These are phyloP conservation scores for Lathyrus tuberosus DNA, from an alignment of 306 rosid species.

Conservation along the genomic window DNA sequence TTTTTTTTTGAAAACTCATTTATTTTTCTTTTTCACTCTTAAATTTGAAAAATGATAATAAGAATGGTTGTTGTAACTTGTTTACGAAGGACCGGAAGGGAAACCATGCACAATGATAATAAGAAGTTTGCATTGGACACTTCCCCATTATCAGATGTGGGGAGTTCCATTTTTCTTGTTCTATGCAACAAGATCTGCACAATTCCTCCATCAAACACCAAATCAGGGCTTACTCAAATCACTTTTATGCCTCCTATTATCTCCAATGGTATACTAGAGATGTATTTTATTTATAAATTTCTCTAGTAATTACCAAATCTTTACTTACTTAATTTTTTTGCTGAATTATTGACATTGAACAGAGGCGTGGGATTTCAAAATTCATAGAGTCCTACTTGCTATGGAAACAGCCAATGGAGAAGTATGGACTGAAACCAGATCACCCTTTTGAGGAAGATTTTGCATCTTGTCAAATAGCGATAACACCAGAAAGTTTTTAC, in stretches of 20 bases:
- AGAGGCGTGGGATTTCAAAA: constrained; percentile 62
- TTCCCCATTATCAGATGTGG: constrained; percentile 80
- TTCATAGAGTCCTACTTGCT: constrained; percentile 62
- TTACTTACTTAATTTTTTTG: background rate
- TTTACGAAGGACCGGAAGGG: constrained; percentile 58
- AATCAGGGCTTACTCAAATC: constrained; percentile 53
- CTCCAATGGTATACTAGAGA: constrained; percentile 56
- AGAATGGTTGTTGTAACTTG: background rate
- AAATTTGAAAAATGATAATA: constrained; percentile 3
- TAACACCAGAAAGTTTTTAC: constrained; percentile 67
- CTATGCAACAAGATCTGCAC: constrained; percentile 49
- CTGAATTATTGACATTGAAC: constrained; percentile 8
- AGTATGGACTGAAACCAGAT: constrained; percentile 67
- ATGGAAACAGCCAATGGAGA: constrained; percentile 66
- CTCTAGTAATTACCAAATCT: background rate
- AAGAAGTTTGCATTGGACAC: constrained; percentile 70
- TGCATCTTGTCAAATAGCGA: constrained; percentile 79
- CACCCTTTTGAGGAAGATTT: constrained; percentile 77
- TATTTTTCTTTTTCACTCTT: background rate
- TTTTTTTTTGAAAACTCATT: no score
- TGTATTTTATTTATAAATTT: background rate
- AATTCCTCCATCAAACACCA: constrained; percentile 44
- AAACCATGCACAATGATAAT: constrained; percentile 69
- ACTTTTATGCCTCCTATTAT: constrained; percentile 50
- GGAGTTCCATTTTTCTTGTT: constrained; percentile 64